Base-by-base conservation (phyloP, 1,139 yeast species). In the Hemisphaericaspora lyxosophila region DNA sequence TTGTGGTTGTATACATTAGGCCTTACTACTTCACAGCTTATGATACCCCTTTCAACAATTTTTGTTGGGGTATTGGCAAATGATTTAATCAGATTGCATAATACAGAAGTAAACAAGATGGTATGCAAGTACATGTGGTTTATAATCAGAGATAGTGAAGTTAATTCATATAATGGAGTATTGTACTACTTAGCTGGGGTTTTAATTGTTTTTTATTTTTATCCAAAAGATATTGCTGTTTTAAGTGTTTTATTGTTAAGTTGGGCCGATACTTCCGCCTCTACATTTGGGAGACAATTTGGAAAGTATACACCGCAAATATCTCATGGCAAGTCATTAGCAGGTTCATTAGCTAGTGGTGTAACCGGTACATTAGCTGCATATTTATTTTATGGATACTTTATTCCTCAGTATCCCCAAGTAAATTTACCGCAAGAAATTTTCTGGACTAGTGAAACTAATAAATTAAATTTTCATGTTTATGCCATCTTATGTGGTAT, bases 201-300 rank as follows among this genome's bases (percentile, higher is more conserved):
- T 38, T 66, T 81, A 22, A 64, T 86, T 44, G 88, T 90, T 4
- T 85, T 88, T 52, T 50, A 71, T 2, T 58, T 79, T 13, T 82
- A 80, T 51, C 84, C 95, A 12, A 88, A 88, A 63, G 98, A 92
- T 55, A 80, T 92, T 36, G 72, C 83, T 1, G 68, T 90, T 18
- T 71, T 89, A 68, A 74, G 95, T 19, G 80, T 88, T 7, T 69
- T 89, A 48, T 67, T 92, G 40, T 74, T 92, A 47, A 85, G 96
- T 56, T 92, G 97, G 97, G 90, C 96, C 8, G 98, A 92, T 57
- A 89, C 97, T 7, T 94, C 97, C 5, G 98, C 98, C 2, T 87
- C 97, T 3, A 87, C 97, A 1, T 62, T 90, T 53, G 98, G 97
- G 16, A 75, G 97, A 48, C 75, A 75, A 37, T 88, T 67, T 59